Evolutionary conservation across 2,329 filamentous ascomycete species (phyloP), one percentile per base, ranked within the genome.

Genomic region (Neurospora sp.): DNA sequence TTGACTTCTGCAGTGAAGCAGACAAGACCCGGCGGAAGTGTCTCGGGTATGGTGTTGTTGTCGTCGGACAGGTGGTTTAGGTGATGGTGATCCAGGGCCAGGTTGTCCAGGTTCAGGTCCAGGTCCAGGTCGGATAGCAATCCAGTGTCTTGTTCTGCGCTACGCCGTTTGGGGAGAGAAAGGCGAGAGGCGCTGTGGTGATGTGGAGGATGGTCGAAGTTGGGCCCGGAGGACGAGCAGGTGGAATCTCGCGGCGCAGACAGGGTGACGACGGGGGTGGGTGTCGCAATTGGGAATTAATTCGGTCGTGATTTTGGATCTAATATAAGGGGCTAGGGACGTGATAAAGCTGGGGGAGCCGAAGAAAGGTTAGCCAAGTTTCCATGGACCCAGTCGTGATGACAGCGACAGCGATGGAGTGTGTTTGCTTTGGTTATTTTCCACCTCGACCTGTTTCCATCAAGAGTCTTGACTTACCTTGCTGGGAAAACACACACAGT

Each of bases 221-320:
- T 70, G 70, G 72, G 79, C 78, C 80, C 80, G 78, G 79, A 77
- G 79, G 81, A 81, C 78, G 79, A 79, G 77, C 79, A 80, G 76
- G 78, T 80, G 76, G 79, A 75, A 74, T 82, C 80, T 78, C 79
- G 81, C 76, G 77, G 78, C 75, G 80, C 78, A 78, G 82, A 85
- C 84, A 84, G 82, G 81, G 80, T 86, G 83, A 79, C 78, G 80
- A 78, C 71, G 71, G 76, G 76, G 40, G 23, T 58, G 43, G 67
- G 66, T 46, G 58, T 66, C 38, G 38, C 38, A 28, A 38, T 69
- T 33, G 68, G 39, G 39, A 68, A 43, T 15, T 68, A 28, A 19
- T 66, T 62, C 33, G 40, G 52, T 17, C 40, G 43, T 62, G 42
- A 39, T 19, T 68, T 39, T n/a, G 36, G 23, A 62, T 33, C 28